These are phyloP conservation scores for Colletotrichum orchidophilum DNA, from an alignment of 2,329 filamentous ascomycete genomes.

Conservation along the genomic window DNA sequence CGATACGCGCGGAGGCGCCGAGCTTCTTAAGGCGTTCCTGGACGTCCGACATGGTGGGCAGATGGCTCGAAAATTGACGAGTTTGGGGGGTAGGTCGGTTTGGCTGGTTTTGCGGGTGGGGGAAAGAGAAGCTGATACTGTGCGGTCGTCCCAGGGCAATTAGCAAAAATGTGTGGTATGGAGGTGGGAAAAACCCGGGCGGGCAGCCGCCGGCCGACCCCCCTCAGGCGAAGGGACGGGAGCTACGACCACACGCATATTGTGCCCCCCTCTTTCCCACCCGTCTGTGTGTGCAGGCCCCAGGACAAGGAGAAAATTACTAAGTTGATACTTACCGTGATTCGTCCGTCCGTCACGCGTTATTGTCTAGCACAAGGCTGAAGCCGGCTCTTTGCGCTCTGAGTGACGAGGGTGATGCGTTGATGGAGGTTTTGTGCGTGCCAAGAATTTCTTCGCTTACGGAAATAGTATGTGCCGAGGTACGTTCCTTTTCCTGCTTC, in stretches of 20 bases:
- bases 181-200: constrained; percentile 27
- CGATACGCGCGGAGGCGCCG: constrained; percentile 67
- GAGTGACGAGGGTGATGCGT: constrained; percentile 16
- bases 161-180: constrained; percentile 32
- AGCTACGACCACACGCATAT: background rate
- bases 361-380: constrained; percentile 32
- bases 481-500: background rate
- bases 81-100: constrained; percentile 14
- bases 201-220: constrained; percentile 8
- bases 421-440: constrained; percentile 35
- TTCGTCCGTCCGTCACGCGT: constrained; percentile 23
- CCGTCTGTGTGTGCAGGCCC: background rate
- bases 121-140: constrained; percentile 37
- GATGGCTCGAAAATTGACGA: constrained; percentile 23
- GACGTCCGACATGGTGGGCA: constrained; percentile 61
- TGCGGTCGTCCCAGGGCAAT: constrained; percentile 33
- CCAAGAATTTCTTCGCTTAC: constrained; percentile 36
- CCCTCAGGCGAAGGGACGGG: constrained; percentile 8
- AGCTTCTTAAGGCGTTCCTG: constrained; percentile 71
- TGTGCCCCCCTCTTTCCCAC: background rate
- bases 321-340: constrained; percentile 1
- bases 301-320: background rate
- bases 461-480: constrained; percentile 35
- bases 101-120: constrained; percentile 37
- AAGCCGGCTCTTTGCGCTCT: constrained; percentile 11